phyloP scores from a whole-genome alignment of 2,329 filamentous ascomycete genomes.

The Anisogramma anomala region DNA sequence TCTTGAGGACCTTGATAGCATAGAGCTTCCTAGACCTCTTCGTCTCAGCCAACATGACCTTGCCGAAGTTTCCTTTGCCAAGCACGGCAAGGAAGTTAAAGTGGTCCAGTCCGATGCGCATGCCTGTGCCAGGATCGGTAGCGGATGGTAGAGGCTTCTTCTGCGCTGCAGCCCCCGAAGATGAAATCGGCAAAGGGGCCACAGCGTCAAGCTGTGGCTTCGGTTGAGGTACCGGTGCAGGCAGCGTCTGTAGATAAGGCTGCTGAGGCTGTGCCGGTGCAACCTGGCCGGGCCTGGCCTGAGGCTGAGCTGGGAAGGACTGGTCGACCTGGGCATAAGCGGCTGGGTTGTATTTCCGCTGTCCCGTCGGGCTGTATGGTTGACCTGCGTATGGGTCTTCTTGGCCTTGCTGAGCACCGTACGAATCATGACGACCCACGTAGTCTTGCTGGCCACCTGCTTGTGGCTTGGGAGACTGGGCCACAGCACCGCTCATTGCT shows the following conservation, averaged over 20 bases:
- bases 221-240: constrained; percentile 17
- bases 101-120: constrained; percentile 88
- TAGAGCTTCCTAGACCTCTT: constrained; percentile 87
- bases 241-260: constrained; percentile 22
- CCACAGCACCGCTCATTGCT: constrained; percentile 42
- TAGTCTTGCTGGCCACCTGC: constrained; percentile 24
- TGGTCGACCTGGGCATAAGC: constrained; percentile 57
- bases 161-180: constrained; percentile 25
- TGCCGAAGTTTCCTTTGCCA: constrained; percentile 98
- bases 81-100: constrained; percentile 98
- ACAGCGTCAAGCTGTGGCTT: constrained; percentile 30
- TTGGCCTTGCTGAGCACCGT: constrained; percentile 22
- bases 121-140: constrained; percentile 60
- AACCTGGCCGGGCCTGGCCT: constrained; percentile 20
- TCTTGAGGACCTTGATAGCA: constrained; percentile 98
- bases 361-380: constrained; percentile 32
- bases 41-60: constrained; percentile 98
- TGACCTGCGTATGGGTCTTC: constrained; percentile 28
- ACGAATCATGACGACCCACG: constrained; percentile 21
- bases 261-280: constrained; percentile 27
- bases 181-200: constrained; percentile 24
- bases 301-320: constrained; percentile 27
- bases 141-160: constrained; percentile 58
- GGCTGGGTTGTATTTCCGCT: constrained; percentile 64
- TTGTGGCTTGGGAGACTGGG: constrained; percentile 22